Base-by-base conservation (phyloP, 805 yeast species). In the Ogataea siamensis region DNA sequence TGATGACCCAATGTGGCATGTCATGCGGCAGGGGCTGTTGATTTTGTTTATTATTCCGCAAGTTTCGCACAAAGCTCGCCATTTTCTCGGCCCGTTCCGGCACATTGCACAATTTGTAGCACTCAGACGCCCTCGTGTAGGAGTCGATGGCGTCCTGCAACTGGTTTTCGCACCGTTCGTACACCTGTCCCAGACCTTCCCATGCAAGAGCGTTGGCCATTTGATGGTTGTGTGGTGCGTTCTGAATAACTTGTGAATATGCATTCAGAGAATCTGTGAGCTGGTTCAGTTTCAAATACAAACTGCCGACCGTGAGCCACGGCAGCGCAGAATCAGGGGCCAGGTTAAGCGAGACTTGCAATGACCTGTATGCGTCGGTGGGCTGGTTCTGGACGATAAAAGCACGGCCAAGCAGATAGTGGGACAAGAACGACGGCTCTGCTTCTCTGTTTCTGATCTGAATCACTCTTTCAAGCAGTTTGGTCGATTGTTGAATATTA, bases 191-290 rank as follows among this genome's bases (percentile, higher is more conserved):
- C 28, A 78, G 55, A 1, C 83, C 83, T 49, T 77, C 81, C 84
- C 84, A 78, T 1, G 83, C 82, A 10, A 76, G 64, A 2, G 80
- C 83, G 5, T 73, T 64, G 3, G 64, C 57, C 16, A 57, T 32
- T 7, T 58, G 36, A 8, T 77, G 54, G 16, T 21, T 29, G 5
- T n/a, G n/a, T 4, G 32, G 13, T 6, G 19, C 29, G 17, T 15
- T 14, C 31, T 78, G 63, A 13, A 79, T 68, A 2, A 83, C 85
- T 53, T 79, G 83, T 0, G 83, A 73, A 51, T 76, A 80, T 2
- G 86, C 85, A 5, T 80, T 78, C 34, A 80, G 61, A 0, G 87
- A 80, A 51, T 80, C 87, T 3, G 78, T 73, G 16, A 80, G 55
- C 55, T 80, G 87, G 31, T 74, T 74, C 46, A 78, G 61, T 44